Percentiles rank a stretch among this genome's conserved stretches.
Evolutionary conservation across 805 yeast genomes (phyloP).

Genomic region (Yamadazyma akitaensis): DNA sequence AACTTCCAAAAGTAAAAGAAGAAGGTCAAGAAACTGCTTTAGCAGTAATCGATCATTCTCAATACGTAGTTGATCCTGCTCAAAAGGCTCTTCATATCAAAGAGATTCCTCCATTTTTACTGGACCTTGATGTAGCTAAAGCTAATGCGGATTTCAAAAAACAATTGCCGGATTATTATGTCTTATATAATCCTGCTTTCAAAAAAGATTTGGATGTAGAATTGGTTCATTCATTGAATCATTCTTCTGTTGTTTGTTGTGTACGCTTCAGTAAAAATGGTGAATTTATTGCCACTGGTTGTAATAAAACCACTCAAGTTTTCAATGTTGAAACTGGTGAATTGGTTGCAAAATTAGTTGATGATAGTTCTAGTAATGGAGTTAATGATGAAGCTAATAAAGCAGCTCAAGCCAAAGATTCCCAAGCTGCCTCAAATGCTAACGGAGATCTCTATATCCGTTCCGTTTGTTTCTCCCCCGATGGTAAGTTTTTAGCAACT

Average conservation of each 20-base stretch:
- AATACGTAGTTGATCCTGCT: constrained; percentile 40
- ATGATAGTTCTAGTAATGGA: constrained; percentile 52
- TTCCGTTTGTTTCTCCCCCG: constrained; percentile 95
- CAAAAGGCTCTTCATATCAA: constrained; percentile 57
- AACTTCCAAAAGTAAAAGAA: constrained; percentile 12
- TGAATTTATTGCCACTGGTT: constrained; percentile 90
- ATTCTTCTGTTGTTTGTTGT: constrained; percentile 94
- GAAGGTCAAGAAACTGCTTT: constrained; percentile 26
- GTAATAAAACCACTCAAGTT: constrained; percentile 93
- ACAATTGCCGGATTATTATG: constrained; percentile 80
- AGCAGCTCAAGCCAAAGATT: constrained; percentile 22
- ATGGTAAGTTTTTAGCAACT: constrained; percentile 84
- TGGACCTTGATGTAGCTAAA: constrained; percentile 73
- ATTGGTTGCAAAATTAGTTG: constrained; percentile 79
- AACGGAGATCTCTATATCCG: constrained; percentile 88
- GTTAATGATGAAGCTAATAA: constrained; percentile 42
- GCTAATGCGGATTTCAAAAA: constrained; percentile 78
- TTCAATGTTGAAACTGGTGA: constrained; percentile 91
- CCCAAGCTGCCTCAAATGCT: constrained; percentile 34
- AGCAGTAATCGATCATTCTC: constrained; percentile 37
- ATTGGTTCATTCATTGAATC: constrained; percentile 84
- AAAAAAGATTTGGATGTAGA: constrained; percentile 70
- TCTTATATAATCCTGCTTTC: constrained; percentile 85
- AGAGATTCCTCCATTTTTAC: constrained; percentile 76
- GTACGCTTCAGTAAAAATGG: constrained; percentile 92